These are phyloP conservation scores for Scedosporium aurantiacum DNA, from an alignment of 2,329 filamentous ascomycete species.

Conservation along the genomic window DNA sequence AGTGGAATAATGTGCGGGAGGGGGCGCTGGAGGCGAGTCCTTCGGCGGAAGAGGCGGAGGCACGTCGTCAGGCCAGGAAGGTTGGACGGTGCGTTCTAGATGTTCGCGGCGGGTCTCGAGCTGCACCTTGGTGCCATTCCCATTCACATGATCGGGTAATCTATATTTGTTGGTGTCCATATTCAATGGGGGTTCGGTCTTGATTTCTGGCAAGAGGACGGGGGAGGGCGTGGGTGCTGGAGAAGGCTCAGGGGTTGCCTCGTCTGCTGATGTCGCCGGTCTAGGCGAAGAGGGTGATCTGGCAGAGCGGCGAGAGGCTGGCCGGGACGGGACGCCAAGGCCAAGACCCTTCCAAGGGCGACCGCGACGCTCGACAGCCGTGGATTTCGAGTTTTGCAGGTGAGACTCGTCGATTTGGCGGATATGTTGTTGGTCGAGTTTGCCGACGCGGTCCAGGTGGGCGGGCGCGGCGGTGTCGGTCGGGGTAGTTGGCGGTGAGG, in stretches of 20 bases:
- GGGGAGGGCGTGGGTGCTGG: slow-evolving; percentile 12
- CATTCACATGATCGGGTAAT: slow-evolving; percentile 57
- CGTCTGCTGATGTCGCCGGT: slow-evolving; percentile 9
- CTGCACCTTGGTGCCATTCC: slow-evolving; percentile 55
- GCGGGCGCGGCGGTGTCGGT: slow-evolving; percentile 14
- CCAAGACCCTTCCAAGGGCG: slow-evolving; percentile 62
- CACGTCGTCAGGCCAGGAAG: slow-evolving; percentile 25
- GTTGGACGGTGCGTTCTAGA: slow-evolving; percentile 36
- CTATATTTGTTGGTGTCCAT: slow-evolving; percentile 68
- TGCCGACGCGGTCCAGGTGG: slow-evolving; percentile 44
- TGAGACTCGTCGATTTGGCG: slow-evolving; percentile 59
- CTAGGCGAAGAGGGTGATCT: not conserved
- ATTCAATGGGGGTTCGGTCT: slow-evolving; percentile 36
- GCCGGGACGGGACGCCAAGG: slow-evolving; percentile 24
- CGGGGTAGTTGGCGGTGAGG: slow-evolving; percentile 21
- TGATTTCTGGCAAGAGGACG: slow-evolving; percentile 40
- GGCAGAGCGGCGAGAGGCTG: slow-evolving; percentile 7
- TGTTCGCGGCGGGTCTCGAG: slow-evolving; percentile 47
- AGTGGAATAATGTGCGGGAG: slow-evolving; percentile 15
- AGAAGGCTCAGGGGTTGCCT: slow-evolving; percentile 19
- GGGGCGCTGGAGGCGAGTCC: slow-evolving; percentile 26
- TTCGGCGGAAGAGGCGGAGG: slow-evolving; percentile 29
- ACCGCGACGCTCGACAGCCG: slow-evolving; percentile 52
- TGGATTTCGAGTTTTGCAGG: slow-evolving; percentile 38
- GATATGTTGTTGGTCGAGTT: slow-evolving; percentile 60